Percentiles rank a stretch among this genome's conserved stretches.
Conservation (phyloP, 2,329 filamentous ascomycete species). For the Chrysosphaeria jannelii region DNA sequence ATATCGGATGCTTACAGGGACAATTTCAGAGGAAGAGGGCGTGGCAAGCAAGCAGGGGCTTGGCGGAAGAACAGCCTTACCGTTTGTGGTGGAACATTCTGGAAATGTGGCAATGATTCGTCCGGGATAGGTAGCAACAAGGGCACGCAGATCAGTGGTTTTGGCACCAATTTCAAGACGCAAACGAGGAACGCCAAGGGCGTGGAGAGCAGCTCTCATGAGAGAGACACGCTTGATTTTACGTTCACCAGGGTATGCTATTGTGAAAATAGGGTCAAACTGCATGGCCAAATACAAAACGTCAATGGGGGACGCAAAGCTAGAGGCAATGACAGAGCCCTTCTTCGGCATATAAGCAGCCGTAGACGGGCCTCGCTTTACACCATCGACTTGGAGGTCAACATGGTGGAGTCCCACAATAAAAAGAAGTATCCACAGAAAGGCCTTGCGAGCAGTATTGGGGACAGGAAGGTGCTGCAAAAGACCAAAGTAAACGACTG, state of each 20-base stretch:
- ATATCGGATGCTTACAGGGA: conserved; percentile 74
- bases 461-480: conserved; percentile 47
- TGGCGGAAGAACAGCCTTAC: conserved; percentile 61
- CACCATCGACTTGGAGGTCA: conserved; percentile 90
- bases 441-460: conserved; percentile 39
- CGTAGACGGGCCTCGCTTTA: conserved; percentile 65
- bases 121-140: conserved; percentile 37
- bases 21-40: conserved; percentile 41
- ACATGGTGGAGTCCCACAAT: conserved; percentile 95
- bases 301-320: conserved; percentile 79
- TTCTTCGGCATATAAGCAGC: conserved; percentile 46
- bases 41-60: conserved; percentile 45
- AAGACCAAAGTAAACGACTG: conserved; percentile 43
- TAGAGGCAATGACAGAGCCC: conserved; percentile 60
- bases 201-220: conserved; percentile 40
- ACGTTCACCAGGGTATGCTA: conserved; percentile 45
- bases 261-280: conserved; percentile 84
- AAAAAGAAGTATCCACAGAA: conserved; percentile 63
- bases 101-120: conserved; percentile 69
- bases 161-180: conserved; percentile 13
- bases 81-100: conserved; percentile 84
- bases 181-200: conserved; percentile 29
- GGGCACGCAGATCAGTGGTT: conserved; percentile 24
- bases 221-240: conserved; percentile 53
- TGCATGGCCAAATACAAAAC: conserved; percentile 81